Base-by-base conservation (phyloP, 306 rosid genomes). In the Ochetophila trinervis region DNA sequence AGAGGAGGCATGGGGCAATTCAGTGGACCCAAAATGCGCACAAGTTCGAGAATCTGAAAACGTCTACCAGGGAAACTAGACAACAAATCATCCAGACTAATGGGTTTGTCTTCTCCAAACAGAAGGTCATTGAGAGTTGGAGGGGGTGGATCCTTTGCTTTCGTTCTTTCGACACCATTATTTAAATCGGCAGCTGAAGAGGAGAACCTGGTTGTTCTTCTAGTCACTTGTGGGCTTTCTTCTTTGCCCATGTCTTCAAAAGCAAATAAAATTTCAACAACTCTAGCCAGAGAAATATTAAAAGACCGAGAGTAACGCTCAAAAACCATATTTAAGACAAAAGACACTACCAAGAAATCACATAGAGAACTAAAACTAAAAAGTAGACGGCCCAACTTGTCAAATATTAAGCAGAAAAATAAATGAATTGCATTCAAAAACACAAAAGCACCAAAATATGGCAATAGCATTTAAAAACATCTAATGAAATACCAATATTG, bases 1-100 rank as follows among this genome's bases (percentile, higher is more conserved):
- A 90, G 70, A 68, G 99, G 99, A 78, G 84, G 84, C 77, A 79
- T 76, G 42, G 94, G 97, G 20, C 89, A 82, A 81, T 87, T 87
- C 79, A 79, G 57, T 11, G 91, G 88, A 60, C 96, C 97, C 75
- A 93, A 79, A 70, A 77, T 84, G 57, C 48, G 83, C 52, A 81
- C 71, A 57, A 93, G 68, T 80, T 93, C 91, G 2, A 27, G 73
- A 75, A 93, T 89, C 74, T 87, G 95, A 63, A 50, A 69, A 62
- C 59, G 67, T 78, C 97, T 82, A 57, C 91, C 81, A 5, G 94
- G 91, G 72, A 87, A 93, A 73, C 69, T 69, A 72, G 86, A 81
- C 21, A 81, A 62, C 59, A 90, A 70, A 66, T 81, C 88, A 79
- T 84, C 81, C 19, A 84, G 65, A 70, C 84, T 84, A 70, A 84